Evolutionary conservation across 129 eudicot species (phyloP).

Genomic region (Centaurea solstitialis): DNA sequence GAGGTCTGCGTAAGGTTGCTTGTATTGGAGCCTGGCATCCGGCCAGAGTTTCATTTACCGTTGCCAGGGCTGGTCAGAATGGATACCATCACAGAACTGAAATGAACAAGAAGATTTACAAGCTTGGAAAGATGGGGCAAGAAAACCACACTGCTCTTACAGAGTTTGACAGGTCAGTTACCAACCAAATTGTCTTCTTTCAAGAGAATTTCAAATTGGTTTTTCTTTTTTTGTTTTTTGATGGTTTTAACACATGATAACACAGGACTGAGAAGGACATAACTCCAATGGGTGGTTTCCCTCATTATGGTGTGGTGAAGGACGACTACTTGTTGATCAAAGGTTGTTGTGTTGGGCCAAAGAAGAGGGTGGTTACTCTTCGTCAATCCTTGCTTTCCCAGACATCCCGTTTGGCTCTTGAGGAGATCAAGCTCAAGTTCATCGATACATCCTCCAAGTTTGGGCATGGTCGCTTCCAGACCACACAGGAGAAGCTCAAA

Average conservation of each 20-base stretch:
- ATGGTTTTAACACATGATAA: not conserved
- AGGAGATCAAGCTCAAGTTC: slow-evolving; percentile 52
- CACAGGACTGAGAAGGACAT: slow-evolving; percentile 57
- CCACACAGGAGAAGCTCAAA: slow-evolving; percentile 47
- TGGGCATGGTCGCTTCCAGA: slow-evolving; percentile 67
- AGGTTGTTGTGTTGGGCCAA: slow-evolving; percentile 55
- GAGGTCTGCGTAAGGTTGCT: slow-evolving; percentile 83
- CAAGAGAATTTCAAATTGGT: too few species aligned
- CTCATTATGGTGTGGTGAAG: slow-evolving; percentile 58
- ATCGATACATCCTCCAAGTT: slow-evolving; percentile 56
- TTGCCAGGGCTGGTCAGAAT: slow-evolving; percentile 83
- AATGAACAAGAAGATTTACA: slow-evolving; percentile 76
- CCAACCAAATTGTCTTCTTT: too few species aligned
- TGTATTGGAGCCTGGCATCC: slow-evolving; percentile 85
- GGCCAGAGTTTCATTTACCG: slow-evolving; percentile 74
- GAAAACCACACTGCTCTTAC: slow-evolving; percentile 69
- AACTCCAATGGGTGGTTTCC: slow-evolving; percentile 64
- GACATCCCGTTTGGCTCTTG: slow-evolving; percentile 57
- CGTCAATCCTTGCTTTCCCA: slow-evolving; percentile 50
- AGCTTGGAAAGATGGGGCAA: slow-evolving; percentile 61
- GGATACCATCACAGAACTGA: slow-evolving; percentile 85
- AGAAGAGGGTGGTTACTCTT: slow-evolving; percentile 58
- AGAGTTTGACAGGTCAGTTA: slow-evolving; percentile 67
- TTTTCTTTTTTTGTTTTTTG: too few species aligned
- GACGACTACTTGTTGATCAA: slow-evolving; percentile 55